phyloP scores from a whole-genome alignment of 345 rosid genomes.

The Eucalyptus regnans region DNA sequence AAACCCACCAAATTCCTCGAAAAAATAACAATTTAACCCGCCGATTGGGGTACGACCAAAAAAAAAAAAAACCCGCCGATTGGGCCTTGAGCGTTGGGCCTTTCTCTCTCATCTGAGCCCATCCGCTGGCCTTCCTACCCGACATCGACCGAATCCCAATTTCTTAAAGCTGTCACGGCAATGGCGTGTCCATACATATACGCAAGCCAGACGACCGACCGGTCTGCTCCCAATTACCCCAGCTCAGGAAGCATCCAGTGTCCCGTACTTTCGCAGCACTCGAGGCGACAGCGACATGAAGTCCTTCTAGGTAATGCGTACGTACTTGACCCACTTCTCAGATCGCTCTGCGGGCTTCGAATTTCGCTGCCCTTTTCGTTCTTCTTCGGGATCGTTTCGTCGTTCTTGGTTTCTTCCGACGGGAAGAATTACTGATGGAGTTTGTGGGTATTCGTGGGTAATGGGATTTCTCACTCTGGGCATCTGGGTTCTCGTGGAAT shows the following conservation, averaged over 20 bases:
- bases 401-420: background rate
- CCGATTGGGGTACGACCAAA: no score
- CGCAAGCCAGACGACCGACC: fast-evolving
- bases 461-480: background rate
- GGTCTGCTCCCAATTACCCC: background rate
- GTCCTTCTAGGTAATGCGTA: background rate
- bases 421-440: background rate
- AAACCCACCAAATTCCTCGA: background rate
- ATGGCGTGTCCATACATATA: background rate
- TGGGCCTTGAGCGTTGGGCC: background rate
- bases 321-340: background rate
- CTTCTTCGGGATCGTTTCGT: background rate
- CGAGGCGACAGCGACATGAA: background rate
- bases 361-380: background rate
- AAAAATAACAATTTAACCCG: background rate
- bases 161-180: background rate
- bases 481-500: background rate
- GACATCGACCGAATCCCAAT: background rate
- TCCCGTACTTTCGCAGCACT: background rate
- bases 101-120: background rate
- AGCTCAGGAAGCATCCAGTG: background rate
- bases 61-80: background rate
- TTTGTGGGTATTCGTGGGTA: background rate
- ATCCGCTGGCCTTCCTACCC: background rate
- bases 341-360: background rate